Conservation (phyloP, 1,139 yeast species). For the Yamadazyma mexicana region DNA sequence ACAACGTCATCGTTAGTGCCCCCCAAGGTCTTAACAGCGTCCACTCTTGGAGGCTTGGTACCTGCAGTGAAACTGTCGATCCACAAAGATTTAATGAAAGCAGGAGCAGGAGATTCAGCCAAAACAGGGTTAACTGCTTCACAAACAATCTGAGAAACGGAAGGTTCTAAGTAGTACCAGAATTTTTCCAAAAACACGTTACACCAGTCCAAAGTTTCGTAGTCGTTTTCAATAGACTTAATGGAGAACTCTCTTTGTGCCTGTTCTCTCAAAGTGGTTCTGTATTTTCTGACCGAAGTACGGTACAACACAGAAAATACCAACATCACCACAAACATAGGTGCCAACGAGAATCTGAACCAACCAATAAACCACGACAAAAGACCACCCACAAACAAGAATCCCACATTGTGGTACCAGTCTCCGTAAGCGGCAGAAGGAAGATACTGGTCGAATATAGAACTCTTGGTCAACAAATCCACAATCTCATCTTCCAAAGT, state of each 20-base stretch:
- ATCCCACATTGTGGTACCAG: slow-evolving; percentile 89
- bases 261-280: slow-evolving; percentile 70
- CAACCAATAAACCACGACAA: slow-evolving; percentile 80
- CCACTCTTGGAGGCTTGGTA: slow-evolving; percentile 92
- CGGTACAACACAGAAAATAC: slow-evolving; percentile 70
- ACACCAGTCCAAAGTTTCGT: slow-evolving; percentile 94
- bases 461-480: slow-evolving; percentile 65
- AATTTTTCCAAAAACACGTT: slow-evolving; percentile 84
- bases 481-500: slow-evolving; percentile 68
- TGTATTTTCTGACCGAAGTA: slow-evolving; percentile 76
- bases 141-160: slow-evolving; percentile 81
- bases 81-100: slow-evolving; percentile 79
- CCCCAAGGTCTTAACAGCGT: slow-evolving; percentile 81
- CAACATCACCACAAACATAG: slow-evolving; percentile 70
- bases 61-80: slow-evolving; percentile 89
- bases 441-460: slow-evolving; percentile 68
- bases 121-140: slow-evolving; percentile 82
- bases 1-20: slow-evolving; percentile 89
- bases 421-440: slow-evolving; percentile 83
- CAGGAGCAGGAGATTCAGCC: slow-evolving; percentile 77
- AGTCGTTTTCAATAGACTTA: slow-evolving; percentile 78
- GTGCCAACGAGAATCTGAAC: slow-evolving; percentile 74
- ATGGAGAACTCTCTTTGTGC: slow-evolving; percentile 85
- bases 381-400: slow-evolving; percentile 62
- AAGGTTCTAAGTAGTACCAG: slow-evolving; percentile 90